phyloP scores from a whole-genome alignment of 2,329 filamentous ascomycete genomes.

The Neonectria neomacrospora region DNA sequence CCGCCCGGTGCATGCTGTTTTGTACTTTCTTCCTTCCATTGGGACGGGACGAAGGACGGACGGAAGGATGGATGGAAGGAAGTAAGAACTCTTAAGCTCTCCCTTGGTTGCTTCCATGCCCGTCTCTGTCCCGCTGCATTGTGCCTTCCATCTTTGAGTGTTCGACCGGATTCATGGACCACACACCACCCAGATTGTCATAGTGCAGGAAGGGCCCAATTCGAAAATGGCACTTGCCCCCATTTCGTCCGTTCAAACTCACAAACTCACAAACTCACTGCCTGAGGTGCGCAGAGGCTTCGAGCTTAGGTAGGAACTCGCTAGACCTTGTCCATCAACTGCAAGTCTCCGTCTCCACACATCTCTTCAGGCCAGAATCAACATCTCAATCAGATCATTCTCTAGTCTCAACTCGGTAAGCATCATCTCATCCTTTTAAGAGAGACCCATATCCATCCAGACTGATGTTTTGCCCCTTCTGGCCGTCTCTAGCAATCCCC shows the following conservation, averaged over 20 bases:
- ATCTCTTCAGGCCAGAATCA: background rate
- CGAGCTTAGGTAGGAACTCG: too few relatives aligned
- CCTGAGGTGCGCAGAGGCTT: too few relatives aligned
- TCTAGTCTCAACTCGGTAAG: slow-evolving; percentile 5
- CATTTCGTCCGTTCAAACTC: background rate
- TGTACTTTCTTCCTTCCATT: background rate
- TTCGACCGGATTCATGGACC: background rate
- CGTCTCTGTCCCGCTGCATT: background rate
- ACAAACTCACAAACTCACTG: too few relatives aligned
- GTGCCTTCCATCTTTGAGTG: background rate
- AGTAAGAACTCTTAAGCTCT: background rate
- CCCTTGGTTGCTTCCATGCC: too few relatives aligned
- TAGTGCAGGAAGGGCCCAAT: background rate
- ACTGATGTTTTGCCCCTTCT: background rate
- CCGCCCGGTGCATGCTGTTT: background rate
- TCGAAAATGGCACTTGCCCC: slow-evolving; percentile 1
- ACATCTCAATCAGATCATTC: background rate
- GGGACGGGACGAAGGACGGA: background rate
- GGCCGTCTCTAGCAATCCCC: background rate
- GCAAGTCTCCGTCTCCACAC: background rate
- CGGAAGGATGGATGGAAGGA: too few relatives aligned
- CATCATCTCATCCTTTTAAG: background rate
- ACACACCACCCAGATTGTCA: background rate
- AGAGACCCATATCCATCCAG: background rate
- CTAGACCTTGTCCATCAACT: slow-evolving; percentile 1